These are phyloP conservation scores for Starmera dryadoides DNA, from an alignment of 805 yeast genomes.

Conservation along the genomic window DNA sequence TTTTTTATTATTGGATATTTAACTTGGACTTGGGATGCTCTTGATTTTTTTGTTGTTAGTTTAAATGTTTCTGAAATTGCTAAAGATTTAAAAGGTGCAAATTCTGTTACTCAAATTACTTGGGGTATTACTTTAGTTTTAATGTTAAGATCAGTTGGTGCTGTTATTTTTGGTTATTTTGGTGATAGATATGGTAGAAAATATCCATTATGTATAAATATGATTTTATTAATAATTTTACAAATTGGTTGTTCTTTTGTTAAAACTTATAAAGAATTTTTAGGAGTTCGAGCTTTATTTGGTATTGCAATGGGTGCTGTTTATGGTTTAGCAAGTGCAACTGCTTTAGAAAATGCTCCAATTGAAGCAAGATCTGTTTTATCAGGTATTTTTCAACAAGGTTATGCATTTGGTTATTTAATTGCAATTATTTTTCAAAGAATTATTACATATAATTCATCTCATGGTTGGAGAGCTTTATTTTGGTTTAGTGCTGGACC, in stretches of 20 bases:
- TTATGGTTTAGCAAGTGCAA: slow-evolving; percentile 36
- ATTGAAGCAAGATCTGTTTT: slow-evolving; percentile 47
- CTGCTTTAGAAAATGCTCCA: slow-evolving; percentile 41
- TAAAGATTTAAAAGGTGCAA: slow-evolving; percentile 26
- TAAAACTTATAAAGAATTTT: slow-evolving; percentile 45
- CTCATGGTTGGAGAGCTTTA: slow-evolving; percentile 54
- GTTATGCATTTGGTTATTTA: slow-evolving; percentile 66
- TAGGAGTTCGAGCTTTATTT: slow-evolving; percentile 58
- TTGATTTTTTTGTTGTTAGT: slow-evolving; percentile 55
- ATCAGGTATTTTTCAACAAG: slow-evolving; percentile 71
- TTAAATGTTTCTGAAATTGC: slow-evolving; percentile 44
- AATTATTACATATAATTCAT: slow-evolving; percentile 48
- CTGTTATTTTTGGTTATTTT: slow-evolving; percentile 48
- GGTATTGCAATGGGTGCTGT: slow-evolving; percentile 50
- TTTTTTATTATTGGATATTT: slow-evolving; percentile 45
- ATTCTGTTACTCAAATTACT: slow-evolving; percentile 42
- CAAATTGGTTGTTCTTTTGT: slow-evolving; percentile 63
- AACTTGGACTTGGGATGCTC: slow-evolving; percentile 63
- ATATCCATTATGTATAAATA: slow-evolving; percentile 45
- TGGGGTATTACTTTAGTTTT: slow-evolving; percentile 60
- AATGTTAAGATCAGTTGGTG: slow-evolving; percentile 64
- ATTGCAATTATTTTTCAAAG: slow-evolving; percentile 59
- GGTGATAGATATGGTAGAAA: slow-evolving; percentile 59
- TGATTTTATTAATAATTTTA: slow-evolving; percentile 38
- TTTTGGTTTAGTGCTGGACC: slow-evolving; percentile 68